A percentile compares a stretch with the other conserved stretches of the same genome.
phyloP scores from a whole-genome alignment of 345 rosid species.

The Chamaenerion angustifolium region DNA sequence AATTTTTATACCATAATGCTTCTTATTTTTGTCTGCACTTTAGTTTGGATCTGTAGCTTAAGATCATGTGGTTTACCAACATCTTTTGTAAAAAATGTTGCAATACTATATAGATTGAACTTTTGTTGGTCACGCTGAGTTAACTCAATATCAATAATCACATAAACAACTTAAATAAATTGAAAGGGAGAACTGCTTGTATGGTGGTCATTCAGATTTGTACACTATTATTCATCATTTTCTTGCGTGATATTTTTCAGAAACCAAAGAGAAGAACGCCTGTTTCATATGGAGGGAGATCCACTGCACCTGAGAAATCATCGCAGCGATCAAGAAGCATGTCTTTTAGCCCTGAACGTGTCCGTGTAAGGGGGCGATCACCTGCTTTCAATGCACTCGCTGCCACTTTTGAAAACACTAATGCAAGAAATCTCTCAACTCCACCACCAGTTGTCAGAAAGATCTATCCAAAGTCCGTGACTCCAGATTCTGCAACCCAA shows the following conservation, averaged over 20 bases:
- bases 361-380: slow-evolving; percentile 95
- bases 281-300: slow-evolving; percentile 74
- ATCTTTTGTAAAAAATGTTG: too few relatives aligned
- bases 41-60: too few relatives aligned
- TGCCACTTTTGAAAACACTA: slow-evolving; percentile 80
- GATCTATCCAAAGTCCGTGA: slow-evolving; percentile 79
- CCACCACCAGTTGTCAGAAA: slow-evolving; percentile 92
- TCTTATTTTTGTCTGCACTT: not conserved
- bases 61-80: too few relatives aligned
- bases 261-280: slow-evolving; percentile 87
- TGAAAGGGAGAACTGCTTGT: too few relatives aligned
- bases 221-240: too few relatives aligned
- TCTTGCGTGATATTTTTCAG: slow-evolving; percentile 14
- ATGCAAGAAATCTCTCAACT: slow-evolving; percentile 78
- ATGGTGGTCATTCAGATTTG: too few relatives aligned
- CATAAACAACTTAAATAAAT: too few relatives aligned
- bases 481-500: slow-evolving; percentile 54
- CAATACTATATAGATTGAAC: too few relatives aligned
- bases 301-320: slow-evolving; percentile 63
- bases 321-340: slow-evolving; percentile 92
- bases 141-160: too few relatives aligned
- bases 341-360: slow-evolving; percentile 94
- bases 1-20: not conserved
- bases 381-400: slow-evolving; percentile 97
- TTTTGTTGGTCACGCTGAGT: too few relatives aligned